phyloP scores from a whole-genome alignment of 2,329 filamentous ascomycete species.

The Claviceps citrina region DNA sequence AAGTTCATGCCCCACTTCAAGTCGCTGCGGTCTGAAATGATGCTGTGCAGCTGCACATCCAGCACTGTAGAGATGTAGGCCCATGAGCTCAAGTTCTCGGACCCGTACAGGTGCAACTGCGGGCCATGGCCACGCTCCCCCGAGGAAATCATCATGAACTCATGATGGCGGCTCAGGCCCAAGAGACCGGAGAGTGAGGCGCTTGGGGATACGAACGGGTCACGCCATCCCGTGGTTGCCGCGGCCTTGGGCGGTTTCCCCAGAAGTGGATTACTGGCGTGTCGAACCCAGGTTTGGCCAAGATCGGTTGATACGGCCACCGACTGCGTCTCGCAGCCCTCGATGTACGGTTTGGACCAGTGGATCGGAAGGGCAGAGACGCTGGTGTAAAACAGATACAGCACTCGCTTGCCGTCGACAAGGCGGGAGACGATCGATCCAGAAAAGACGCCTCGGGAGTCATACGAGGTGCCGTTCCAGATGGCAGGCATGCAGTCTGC shows the following conservation, averaged over 20 bases:
- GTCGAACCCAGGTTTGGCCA: conserved; percentile 10
- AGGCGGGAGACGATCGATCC: conserved; percentile 26
- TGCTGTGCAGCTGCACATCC: conserved; percentile 4
- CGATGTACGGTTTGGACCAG: conserved; percentile 27
- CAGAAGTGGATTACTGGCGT: conserved; percentile 10
- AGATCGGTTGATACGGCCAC: conserved; percentile 25
- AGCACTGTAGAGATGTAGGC: conserved; percentile 7
- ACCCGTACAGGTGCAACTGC: conserved; percentile 11
- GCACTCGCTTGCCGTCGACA: conserved; percentile 19
- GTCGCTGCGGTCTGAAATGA: conserved; percentile 3
- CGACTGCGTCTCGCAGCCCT: conserved; percentile 28
- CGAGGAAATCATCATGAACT: conserved; percentile 28
- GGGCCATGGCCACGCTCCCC: conserved; percentile 10
- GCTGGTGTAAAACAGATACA: conserved; percentile 27
- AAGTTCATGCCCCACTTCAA: conserved; percentile 8
- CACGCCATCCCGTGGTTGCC: conserved; percentile 13
- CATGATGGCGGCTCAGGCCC: conserved; percentile 7
- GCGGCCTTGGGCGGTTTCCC: conserved; percentile 8
- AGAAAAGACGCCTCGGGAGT: conserved; percentile 28
- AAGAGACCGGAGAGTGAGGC: conserved; percentile 9
- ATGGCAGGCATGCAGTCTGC: conserved; percentile 8
- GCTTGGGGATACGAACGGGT: conserved; percentile 13
- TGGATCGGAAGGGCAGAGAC: conserved; percentile 29
- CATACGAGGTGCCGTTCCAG: conserved; percentile 19
- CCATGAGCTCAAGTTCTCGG: conserved; percentile 10